Evolutionary conservation across 164 flowering plant species (phyloP), one percentile per base, ranked within the genome.

Genomic region (Stephania cephalantha): DNA sequence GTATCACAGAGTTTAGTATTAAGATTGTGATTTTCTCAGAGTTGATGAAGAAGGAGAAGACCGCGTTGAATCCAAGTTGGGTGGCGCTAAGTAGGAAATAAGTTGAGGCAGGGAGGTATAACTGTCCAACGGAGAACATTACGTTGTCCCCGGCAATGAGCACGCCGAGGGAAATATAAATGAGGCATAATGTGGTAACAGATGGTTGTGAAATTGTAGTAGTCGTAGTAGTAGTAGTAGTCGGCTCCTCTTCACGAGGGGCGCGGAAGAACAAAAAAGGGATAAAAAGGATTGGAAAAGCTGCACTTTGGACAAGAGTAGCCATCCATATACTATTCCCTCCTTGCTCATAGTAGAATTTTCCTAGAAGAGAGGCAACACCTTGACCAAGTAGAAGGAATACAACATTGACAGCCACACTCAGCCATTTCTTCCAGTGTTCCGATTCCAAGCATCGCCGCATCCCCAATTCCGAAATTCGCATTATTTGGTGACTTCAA

Each of bases 41-140:
- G 46, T 30, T 17, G 45, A 68, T 29, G 71, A 29, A 3, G 55
- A 44, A 30, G 71, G 81, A 74, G 71, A 79, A 76, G 69, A 83
- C 13, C 4, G 73, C 83, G 61, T 77, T 79, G 30, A 79, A 83
- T 29, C 80, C 82, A 70, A 83, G 52, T 30, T 83, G 85, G 31
- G 83, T 76, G 13, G 78, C 78, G 66, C 83, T 76, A 30, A 80
- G 73, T 31, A 83, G 79, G 2, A 78, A 76, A 68, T 76, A 78
- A 11, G 85, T 83, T 7, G 85, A 80, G 64, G 73, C 79, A 0
- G 83, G 80, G 46, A 83, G 79, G 70, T 80, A 78, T 10, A 74
- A 72, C 71, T 78, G 82, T 68, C 83, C 81, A 18, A 53, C 48
- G 1, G 83, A 76, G 50, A 81, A 83, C 25, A 25, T 25, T 25